phyloP scores from a whole-genome alignment of 164 flowering plant genomes.

The Echeveria elegans region DNA sequence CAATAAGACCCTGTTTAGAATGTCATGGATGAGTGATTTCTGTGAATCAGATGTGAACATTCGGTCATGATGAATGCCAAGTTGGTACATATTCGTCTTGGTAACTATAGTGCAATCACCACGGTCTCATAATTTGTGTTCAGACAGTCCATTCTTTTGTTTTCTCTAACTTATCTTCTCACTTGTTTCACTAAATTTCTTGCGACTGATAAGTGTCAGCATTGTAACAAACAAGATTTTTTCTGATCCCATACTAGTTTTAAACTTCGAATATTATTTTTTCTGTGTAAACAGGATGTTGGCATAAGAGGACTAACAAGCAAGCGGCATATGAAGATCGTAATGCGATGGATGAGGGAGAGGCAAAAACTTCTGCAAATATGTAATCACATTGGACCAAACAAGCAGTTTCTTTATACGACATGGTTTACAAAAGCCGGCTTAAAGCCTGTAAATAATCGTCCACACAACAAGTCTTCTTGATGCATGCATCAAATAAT shows the following conservation, averaged over 20 bases:
- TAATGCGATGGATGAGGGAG: conserved; percentile 85
- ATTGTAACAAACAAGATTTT: not conserved
- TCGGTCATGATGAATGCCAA: too few relatives aligned
- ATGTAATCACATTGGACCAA: conserved; percentile 82
- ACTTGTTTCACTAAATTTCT: not conserved
- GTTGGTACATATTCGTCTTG: too few relatives aligned
- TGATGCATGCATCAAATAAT: conserved; percentile 2
- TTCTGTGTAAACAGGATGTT: conserved; percentile 49
- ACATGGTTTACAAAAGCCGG: conserved; percentile 79
- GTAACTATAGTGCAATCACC: too few relatives aligned
- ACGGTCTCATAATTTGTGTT: too few relatives aligned
- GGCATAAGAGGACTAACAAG: conserved; percentile 67
- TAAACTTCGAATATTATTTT: not conserved
- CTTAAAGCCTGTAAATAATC: conserved; percentile 15
- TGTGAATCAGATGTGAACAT: too few relatives aligned
- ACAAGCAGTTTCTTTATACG: conserved; percentile 79
- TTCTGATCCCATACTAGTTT: not conserved
- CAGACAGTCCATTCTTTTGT: too few relatives aligned
- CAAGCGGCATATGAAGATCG: conserved; percentile 78
- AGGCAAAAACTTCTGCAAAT: conserved; percentile 71
- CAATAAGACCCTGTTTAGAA: too few relatives aligned
- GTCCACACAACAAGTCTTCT: conserved; percentile 23
- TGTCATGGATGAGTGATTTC: too few relatives aligned
- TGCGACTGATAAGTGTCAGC: not conserved
- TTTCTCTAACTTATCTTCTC: not conserved